Evolutionary conservation across 306 rosid genomes (phyloP).

Genomic region (Prunus mira): DNA sequence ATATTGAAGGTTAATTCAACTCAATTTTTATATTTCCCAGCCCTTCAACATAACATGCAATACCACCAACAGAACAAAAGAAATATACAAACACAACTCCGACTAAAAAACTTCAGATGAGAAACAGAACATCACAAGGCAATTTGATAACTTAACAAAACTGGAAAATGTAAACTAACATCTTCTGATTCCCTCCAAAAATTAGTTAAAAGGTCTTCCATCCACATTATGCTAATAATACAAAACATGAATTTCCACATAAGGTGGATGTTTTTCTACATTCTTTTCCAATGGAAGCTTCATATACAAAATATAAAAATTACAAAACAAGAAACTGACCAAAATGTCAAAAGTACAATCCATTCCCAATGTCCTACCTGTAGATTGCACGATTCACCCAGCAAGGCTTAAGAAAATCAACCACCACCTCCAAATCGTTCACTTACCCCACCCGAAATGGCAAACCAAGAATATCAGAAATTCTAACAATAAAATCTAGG

Average conservation of each 20-base stretch:
- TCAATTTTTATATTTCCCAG: too few relatives aligned
- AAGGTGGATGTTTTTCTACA: constrained; percentile 21
- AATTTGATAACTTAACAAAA: neutral
- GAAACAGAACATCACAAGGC: neutral
- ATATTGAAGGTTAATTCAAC: too few relatives aligned
- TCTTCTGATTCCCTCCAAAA: constrained; percentile 14
- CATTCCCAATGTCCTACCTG: constrained; percentile 26
- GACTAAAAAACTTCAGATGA: neutral
- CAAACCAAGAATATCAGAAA: constrained; percentile 28
- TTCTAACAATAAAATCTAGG: constrained; percentile 33
- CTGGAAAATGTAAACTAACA: neutral
- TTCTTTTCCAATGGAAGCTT: constrained; percentile 14
- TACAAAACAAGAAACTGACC: constrained; percentile 24
- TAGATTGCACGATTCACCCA: constrained; percentile 16
- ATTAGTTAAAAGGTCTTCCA: constrained; percentile 15
- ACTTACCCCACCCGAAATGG: constrained; percentile 35
- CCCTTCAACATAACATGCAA: too few relatives aligned
- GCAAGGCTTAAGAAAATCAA: constrained; percentile 24
- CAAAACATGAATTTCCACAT: constrained; percentile 19
- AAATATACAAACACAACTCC: neutral
- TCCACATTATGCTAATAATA: constrained; percentile 7
- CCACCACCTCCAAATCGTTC: constrained; percentile 37
- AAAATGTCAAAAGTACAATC: constrained; percentile 19
- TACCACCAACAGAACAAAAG: too few relatives aligned
- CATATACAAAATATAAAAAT: constrained; percentile 17